These are phyloP conservation scores for Aspergillus luchuensis DNA, from an alignment of 2,329 filamentous ascomycete species.

Conservation along the genomic window DNA sequence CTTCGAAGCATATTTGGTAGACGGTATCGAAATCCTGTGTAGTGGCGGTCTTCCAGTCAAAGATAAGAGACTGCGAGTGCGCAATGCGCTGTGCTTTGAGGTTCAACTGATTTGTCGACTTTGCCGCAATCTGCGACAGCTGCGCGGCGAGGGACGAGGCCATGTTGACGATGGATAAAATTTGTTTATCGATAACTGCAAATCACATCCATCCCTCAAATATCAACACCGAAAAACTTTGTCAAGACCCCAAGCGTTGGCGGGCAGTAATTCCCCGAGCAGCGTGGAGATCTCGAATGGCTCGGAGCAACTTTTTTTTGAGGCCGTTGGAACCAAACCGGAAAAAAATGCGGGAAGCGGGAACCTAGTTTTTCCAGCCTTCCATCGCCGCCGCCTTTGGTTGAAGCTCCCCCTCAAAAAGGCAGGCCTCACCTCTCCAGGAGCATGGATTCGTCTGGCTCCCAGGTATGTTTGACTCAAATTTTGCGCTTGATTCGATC, in stretches of 20 bases:
- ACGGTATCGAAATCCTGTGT: slow-evolving; percentile 88
- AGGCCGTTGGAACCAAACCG: slow-evolving; percentile 21
- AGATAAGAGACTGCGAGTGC: slow-evolving; percentile 93
- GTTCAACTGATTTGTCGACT: slow-evolving; percentile 87
- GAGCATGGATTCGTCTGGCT: slow-evolving; percentile 41
- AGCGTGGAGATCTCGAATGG: slow-evolving; percentile 16
- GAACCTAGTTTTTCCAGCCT: slow-evolving; percentile 30
- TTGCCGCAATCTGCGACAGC: slow-evolving; percentile 86
- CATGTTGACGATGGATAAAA: slow-evolving; percentile 55
- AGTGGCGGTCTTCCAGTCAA: slow-evolving; percentile 80
- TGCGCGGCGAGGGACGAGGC: slow-evolving; percentile 87
- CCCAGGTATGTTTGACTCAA: slow-evolving; percentile 33
- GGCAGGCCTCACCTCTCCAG: slow-evolving; percentile 19
- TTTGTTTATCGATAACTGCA: slow-evolving; percentile 17
- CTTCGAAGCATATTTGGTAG: slow-evolving; percentile 82
- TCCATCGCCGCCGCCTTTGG: slow-evolving; percentile 13
- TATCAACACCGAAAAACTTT: slow-evolving; percentile 8
- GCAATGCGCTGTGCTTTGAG: slow-evolving; percentile 88
- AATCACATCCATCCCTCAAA: slow-evolving; percentile 24
- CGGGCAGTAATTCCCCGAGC: slow-evolving; percentile 17
- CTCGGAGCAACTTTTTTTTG: slow-evolving; percentile 39
- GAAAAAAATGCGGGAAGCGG: slow-evolving; percentile 25
- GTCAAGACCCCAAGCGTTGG: slow-evolving; percentile 6
- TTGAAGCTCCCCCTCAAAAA: slow-evolving; percentile 10
- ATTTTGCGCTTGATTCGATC: not conserved